Conservation (phyloP, 2,329 filamentous ascomycete genomes). For the Zasmidium citrigriseum region DNA sequence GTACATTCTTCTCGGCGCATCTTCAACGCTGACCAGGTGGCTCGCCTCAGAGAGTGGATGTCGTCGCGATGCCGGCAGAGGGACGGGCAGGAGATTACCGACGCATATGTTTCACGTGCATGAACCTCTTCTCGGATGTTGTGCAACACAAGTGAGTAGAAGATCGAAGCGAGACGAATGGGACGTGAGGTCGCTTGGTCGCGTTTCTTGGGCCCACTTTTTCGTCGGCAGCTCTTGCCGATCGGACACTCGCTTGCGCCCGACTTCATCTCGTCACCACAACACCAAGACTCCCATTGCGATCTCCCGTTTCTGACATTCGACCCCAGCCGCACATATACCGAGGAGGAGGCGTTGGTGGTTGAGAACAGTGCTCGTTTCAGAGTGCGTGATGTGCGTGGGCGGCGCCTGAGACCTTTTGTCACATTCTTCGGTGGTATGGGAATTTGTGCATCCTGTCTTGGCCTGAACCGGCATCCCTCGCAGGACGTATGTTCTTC, state of each 20-base stretch:
- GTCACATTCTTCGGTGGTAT: constrained; percentile 38
- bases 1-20: too few relatives aligned
- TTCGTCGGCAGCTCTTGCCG: not conserved
- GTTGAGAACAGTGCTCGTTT: not conserved
- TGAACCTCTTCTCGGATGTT: not conserved
- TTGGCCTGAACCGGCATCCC: constrained; percentile 45
- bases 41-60: too few relatives aligned
- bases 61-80: not conserved
- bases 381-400: not conserved
- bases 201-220: not conserved
- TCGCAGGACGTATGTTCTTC: constrained; percentile 44
- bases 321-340: not conserved
- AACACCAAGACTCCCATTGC: not conserved
- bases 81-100: not conserved
- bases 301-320: too few relatives aligned
- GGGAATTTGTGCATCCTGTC: constrained; percentile 53
- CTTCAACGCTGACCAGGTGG: too few relatives aligned
- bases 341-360: not conserved
- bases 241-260: not conserved
- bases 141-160: not conserved
- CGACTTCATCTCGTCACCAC: not conserved
- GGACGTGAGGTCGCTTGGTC: too few relatives aligned
- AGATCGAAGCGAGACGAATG: too few relatives aligned
- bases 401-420: not conserved
- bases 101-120: not conserved